Percentiles rank a stretch among this genome's conserved stretches.
Evolutionary conservation across 345 rosid species (phyloP).

Genomic region (Brassica napus): Da-Ae NC_063447.1:46116501-46117000

Average conservation of each 20-base stretch:
- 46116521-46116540: slow-evolving; percentile 31
- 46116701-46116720: not conserved
- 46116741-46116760: slow-evolving; percentile 5
- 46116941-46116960: slow-evolving; percentile 27
- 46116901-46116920: not conserved
- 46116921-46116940: slow-evolving; percentile 14
- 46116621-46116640: not conserved
- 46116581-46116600: slow-evolving; percentile 15
- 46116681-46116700: slow-evolving; percentile 27
- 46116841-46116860: slow-evolving; percentile 21
- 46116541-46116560: slow-evolving; percentile 29
- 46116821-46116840: slow-evolving; percentile 27
- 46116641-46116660: not conserved
- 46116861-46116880: slow-evolving; percentile 34
- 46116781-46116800: slow-evolving; percentile 2
- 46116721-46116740: not conserved
- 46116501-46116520: not conserved
- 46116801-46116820: not conserved
- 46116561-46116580: slow-evolving; percentile 3
- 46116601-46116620: not conserved
- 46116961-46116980: not conserved
- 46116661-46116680: slow-evolving; percentile 6
- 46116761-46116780: slow-evolving; percentile 31
- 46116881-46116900: not conserved
- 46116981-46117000: slow-evolving; percentile 21